Conservation (phyloP, 345 rosid genomes). For the Mallotus nudiflorus region DNA sequence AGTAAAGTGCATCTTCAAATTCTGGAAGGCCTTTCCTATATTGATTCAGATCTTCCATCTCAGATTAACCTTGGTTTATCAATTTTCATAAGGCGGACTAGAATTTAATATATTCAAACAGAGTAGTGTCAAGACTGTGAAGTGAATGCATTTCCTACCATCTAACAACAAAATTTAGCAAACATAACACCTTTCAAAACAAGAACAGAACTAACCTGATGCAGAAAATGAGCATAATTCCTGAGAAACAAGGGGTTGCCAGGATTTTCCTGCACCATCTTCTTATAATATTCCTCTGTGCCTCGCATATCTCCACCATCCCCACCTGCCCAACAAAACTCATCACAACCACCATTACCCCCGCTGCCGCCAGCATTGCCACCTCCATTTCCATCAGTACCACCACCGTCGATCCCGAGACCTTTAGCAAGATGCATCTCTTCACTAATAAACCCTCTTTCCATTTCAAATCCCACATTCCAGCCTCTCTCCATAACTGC, state of each 20-base stretch:
- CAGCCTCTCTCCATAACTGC: conserved; percentile 5
- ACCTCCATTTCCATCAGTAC: conserved; percentile 10
- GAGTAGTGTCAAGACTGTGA: too few species aligned
- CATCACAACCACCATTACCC: conserved; percentile 28
- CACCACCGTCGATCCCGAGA: conserved; percentile 30
- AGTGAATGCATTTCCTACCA: too few species aligned
- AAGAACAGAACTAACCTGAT: conserved; percentile 40
- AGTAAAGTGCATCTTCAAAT: too few species aligned
- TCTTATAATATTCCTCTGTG: conserved; percentile 52
- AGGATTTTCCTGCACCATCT: conserved; percentile 56
- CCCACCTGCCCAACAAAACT: conserved; percentile 31
- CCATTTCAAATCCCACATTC: conserved; percentile 24
- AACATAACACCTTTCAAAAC: too few species aligned
- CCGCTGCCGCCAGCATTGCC: conserved; percentile 22
- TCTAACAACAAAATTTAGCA: too few species aligned
- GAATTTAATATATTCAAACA: too few species aligned
- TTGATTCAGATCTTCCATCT: too few species aligned
- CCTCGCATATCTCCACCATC: conserved; percentile 35
- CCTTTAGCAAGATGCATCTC: conserved; percentile 50
- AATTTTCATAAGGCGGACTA: too few species aligned
- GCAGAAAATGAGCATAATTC: conserved; percentile 61
- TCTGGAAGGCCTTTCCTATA: too few species aligned
- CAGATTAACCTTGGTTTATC: too few species aligned
- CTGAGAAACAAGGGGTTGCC: conserved; percentile 50
- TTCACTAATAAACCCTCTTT: conserved; percentile 20